Percentiles rank a stretch among this genome's conserved stretches.
phyloP scores from a whole-genome alignment of 106 monocot species.

The Dactylorhiza incarnata region DNA sequence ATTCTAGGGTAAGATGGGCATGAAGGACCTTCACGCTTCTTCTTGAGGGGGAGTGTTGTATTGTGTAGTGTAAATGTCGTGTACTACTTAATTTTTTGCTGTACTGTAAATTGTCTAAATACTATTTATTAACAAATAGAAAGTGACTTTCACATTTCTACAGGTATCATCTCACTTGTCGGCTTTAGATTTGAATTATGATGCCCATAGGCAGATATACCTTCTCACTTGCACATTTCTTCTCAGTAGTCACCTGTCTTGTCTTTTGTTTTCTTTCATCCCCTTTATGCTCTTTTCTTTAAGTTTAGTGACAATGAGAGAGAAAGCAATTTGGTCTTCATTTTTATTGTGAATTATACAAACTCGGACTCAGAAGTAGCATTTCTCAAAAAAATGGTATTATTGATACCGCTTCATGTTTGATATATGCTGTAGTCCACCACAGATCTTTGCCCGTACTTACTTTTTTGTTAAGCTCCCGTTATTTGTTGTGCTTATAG shows the following conservation, averaged over 20 bases:
- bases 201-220: too few species aligned
- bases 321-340: conserved; percentile 3
- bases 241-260: neutral
- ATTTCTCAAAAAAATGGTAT: neutral
- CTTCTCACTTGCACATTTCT: too few species aligned
- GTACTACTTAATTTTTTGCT: too few species aligned
- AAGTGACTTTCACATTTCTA: too few species aligned
- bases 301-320: neutral
- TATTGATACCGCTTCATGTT: neutral
- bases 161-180: too few species aligned
- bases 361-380: neutral
- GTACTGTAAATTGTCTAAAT: too few species aligned
- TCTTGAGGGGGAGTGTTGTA: too few species aligned
- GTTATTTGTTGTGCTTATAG: neutral
- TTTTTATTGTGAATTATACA: neutral
- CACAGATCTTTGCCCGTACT: neutral
- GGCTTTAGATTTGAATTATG: too few species aligned
- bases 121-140: too few species aligned
- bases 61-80: too few species aligned
- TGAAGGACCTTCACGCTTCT: too few species aligned
- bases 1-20: too few species aligned
- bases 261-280: neutral
- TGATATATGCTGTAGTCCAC: neutral
- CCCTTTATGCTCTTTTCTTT: neutral
- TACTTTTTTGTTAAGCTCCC: conserved; percentile 4